Base-by-base conservation (phyloP, 106 monocot species). In the Alisma plantagoaquatica region DNA sequence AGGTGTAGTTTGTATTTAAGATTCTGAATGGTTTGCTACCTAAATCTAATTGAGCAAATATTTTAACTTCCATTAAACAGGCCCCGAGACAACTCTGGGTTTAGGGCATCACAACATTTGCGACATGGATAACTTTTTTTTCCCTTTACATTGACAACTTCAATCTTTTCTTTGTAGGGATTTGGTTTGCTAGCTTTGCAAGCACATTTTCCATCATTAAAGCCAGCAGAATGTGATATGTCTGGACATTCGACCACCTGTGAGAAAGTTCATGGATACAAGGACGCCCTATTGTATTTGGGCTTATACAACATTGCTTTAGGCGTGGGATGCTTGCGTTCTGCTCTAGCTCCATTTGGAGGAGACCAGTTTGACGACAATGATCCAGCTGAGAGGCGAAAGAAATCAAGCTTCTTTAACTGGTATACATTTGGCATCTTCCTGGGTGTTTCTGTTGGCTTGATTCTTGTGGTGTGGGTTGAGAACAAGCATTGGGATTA, bases 371-470 rank as follows among this genome's bases (percentile, higher is more conserved):
- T 84, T 27, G 73, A 79, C 26, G 38, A 29, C 19, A 63, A 73
- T 17, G 76, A 76, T 41, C 76, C 68, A 10, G 31, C 54, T 10
- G 76, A 85, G 42, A 54, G 51, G n/a, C 43, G 27, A 21, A 69
- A 32, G 0, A 60, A 75, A 11, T 62, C 79, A 10, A 79, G 84
- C 57, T 85, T 70, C 60, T 85, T 85, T 43, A 80, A 76, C 59
- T 85, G 85, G 85, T 76, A 53, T 27, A 80, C 76, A 14, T 76
- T 80, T 33, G 53, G 69, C 31, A 70, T 85, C 29, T 80, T 80
- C 12, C 12, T 76, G 2, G 85, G 85, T 52, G 56, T 41, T 10
- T 66, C 67, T 8, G 33, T 35, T 2, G 80, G 80, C 0, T 48
- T 76, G 11, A 54, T 48, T 41, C 55, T 85, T 21, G 33, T 85